Conservation (phyloP, 192 early-diverging fungal genomes). For the Radiomyces spectabilis region DNA sequence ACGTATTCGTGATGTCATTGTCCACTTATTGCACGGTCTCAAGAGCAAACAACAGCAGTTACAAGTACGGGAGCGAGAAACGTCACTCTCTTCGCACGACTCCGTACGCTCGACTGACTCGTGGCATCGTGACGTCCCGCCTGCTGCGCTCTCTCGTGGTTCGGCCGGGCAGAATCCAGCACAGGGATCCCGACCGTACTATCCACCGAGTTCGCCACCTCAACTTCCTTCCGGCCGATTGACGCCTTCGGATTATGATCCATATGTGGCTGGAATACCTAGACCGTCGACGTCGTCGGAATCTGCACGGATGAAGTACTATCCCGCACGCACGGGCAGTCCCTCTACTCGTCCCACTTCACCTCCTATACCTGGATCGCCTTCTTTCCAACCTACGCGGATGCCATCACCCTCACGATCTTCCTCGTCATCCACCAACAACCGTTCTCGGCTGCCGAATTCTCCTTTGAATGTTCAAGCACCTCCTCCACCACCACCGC, state of each 20-base stretch:
- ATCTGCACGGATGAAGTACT: not conserved
- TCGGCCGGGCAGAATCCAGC: no score
- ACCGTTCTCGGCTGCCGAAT: not conserved
- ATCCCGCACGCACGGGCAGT: not conserved
- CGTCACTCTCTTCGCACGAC: not conserved
- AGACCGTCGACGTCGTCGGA: constrained; percentile 7
- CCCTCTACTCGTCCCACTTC: no score
- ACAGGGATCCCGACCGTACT: no score
- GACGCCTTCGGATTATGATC: constrained; percentile 11
- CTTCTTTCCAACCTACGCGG: not conserved
- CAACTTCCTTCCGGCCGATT: not conserved
- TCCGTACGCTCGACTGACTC: not conserved
- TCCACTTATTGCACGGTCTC: constrained; percentile 24
- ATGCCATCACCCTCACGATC: constrained; percentile 1
- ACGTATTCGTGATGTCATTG: constrained; percentile 30
- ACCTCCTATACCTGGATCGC: not conserved
- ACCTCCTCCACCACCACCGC: not conserved
- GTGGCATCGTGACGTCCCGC: not conserved
- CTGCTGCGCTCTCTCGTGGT: not conserved
- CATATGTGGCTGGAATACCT: constrained; percentile 15
- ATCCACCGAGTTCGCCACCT: no score
- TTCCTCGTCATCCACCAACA: not conserved
- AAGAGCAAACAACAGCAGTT: constrained; percentile 18
- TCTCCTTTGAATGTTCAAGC: not conserved
- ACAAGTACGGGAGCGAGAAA: not conserved